Base-by-base conservation (phyloP, 805 yeast species). In the Barnettozyma sucrosica region DNA sequence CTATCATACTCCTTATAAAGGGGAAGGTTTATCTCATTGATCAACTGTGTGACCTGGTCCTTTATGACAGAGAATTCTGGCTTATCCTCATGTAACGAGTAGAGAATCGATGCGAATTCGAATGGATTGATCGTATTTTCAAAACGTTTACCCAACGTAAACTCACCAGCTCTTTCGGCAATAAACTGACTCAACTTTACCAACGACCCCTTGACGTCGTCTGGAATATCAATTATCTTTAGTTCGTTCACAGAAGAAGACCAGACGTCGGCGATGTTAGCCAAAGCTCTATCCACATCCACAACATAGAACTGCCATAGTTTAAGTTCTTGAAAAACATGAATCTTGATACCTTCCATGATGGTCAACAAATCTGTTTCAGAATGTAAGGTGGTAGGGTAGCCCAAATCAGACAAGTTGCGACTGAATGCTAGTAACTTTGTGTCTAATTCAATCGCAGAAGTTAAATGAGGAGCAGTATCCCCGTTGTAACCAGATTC, bases 231-330 rank as follows among this genome's bases (percentile, higher is more conserved):
- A 10, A 78, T 66, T 3, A 52, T 60, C 50, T 48, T 55, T n/a
- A 58, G 50, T 26, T 51, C 45, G 6, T 43, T 26, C 3, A 45
- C 13, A 14, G 46, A 42, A 5, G 49, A 34, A 11, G 57, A 52
- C 75, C 79, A 79, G 19, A 55, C 49, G 0, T 59, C 46, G 49
- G 68, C 64, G 10, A 83, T 54, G 5, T 66, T 65, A 1, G 58
- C 56, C 14, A 81, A 56, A 10, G 75, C 71, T 3, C 56, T 56
- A 6, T 58, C 53, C 37, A 79, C 81, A 61, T 89, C 75, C 32
- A 89, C 70, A 5, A 83, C 90, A 62, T 90, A 93, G 64, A 67
- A 92, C 65, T 92, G 89, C 99, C 99, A 92, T 46, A 92, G 70
- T 51, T 81, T 76, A 46, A 88, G 66, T 5, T 75, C 70, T 23